Base-by-base conservation (phyloP, 139 green algal species). In the Axilococcus clingmanii region DNA sequence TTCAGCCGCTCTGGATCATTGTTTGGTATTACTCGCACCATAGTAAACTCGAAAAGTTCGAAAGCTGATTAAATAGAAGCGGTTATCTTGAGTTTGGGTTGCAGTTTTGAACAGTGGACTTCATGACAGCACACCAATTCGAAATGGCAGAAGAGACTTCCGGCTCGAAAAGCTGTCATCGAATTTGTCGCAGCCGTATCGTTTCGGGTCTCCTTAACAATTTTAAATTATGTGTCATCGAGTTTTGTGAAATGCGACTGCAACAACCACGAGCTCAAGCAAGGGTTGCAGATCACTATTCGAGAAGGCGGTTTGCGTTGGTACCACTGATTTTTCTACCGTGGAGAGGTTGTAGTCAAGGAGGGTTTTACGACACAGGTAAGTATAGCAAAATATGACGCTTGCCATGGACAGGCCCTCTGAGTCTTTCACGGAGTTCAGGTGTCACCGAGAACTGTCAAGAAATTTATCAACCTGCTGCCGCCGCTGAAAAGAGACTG, bases 1-100 rank as follows among this genome's bases (percentile, higher is more conserved):
- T 33, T 29, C 46, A 65, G 25, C 11, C 63, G 27, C 0, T 17
- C 2, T 23, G 63, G 63, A 49, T 71, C 63, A 25, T 71, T 4
- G 7, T 9, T 16, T 0, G 62, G 61, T 7, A 69, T 45, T 4
- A 69, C 37, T 15, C 32, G 17, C 59, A 66, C 59, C 23, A 5
- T 40, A 15, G 0, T 29, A 17, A 12, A 48, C 40, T 15, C 19
- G 20, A 30, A n/a, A 1, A 45, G 15, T 45, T n/a, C n/a, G n/a
- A n/a, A n/a, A n/a, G n/a, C n/a, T n/a, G n/a, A n/a, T n/a, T n/a
- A n/a, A n/a, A n/a, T n/a, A n/a, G 1, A 38, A 9, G 9, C 33
- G 33, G 12, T 38, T 12, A 9, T 38, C 12, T 38, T 12, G 11
- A n/a, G 33, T 38, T 38, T 38, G 33, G 11, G 33, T 38, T n/a